phyloP scores from a whole-genome alignment of 768 basidiomycete species.

The Porpolomopsis calyptriformis region DNA sequence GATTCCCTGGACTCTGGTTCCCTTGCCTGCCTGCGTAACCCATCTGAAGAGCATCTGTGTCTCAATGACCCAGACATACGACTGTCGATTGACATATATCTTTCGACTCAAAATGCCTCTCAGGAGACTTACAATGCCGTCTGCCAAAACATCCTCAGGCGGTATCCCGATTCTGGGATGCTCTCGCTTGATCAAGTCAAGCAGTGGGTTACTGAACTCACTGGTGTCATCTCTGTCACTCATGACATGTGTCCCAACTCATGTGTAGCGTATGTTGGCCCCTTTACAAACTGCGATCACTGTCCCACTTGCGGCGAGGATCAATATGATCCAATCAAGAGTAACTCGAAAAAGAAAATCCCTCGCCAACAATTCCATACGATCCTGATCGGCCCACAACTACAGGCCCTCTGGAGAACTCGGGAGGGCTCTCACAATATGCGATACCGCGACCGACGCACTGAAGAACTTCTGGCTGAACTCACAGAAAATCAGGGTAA shows the following conservation, averaged over 20 bases:
- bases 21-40: too few species aligned
- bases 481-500: constrained; percentile 1
- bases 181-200: constrained; percentile 24
- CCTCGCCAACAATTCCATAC: constrained; percentile 23
- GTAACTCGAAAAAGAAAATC: constrained; percentile 11
- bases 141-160: constrained; percentile 11
- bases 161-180: constrained; percentile 18
- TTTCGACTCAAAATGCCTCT: constrained; percentile 20
- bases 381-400: constrained; percentile 27
- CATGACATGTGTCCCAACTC: constrained; percentile 34
- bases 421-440: constrained; percentile 19
- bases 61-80: constrained; percentile 11
- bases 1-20: too few species aligned
- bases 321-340: constrained; percentile 14
- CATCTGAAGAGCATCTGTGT: too few species aligned
- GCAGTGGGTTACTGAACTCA: constrained; percentile 18
- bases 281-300: constrained; percentile 15
- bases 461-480: constrained; percentile 14
- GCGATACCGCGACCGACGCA: constrained; percentile 17
- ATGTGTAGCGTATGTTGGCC: constrained; percentile 32
- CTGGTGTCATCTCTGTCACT: constrained; percentile 23
- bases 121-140: constrained; percentile 20
- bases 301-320: constrained; percentile 25
- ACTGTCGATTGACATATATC: constrained; percentile 24
- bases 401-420: constrained; percentile 26